A percentile compares a stretch with the other conserved stretches of the same genome.
phyloP scores from a whole-genome alignment of 2,329 filamentous ascomycete genomes.

The Hymenoscyphus infarciens region DNA sequence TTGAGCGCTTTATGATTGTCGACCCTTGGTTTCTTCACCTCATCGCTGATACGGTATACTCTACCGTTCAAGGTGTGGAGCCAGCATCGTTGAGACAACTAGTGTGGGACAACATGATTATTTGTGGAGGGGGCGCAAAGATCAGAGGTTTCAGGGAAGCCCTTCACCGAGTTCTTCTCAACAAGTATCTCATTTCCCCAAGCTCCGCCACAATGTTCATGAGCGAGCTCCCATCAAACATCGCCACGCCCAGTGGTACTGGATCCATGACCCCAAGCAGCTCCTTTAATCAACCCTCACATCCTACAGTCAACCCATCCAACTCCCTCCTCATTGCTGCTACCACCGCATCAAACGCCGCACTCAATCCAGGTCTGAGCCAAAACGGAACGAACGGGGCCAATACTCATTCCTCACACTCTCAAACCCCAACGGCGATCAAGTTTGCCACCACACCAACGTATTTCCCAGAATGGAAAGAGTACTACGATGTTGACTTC shows the following conservation, averaged over 20 bases:
- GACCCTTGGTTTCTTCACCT: conserved; percentile 72
- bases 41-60: conserved; percentile 80
- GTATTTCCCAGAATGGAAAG: conserved; percentile 65
- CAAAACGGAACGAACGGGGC: conserved; percentile 38
- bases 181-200: conserved; percentile 86
- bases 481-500: conserved; percentile 60
- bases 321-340: conserved; percentile 92
- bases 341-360: conserved; percentile 57
- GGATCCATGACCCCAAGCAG: conserved; percentile 76
- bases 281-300: conserved; percentile 48
- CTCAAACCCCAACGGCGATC: conserved; percentile 66
- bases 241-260: conserved; percentile 86
- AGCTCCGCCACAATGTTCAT: conserved; percentile 95
- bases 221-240: conserved; percentile 89
- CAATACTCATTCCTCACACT: conserved; percentile 58
- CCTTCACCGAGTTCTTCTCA: conserved; percentile 72
- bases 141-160: conserved; percentile 82
- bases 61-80: conserved; percentile 75
- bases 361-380: conserved; percentile 35
- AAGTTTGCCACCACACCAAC: conserved; percentile 63
- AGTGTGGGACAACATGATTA: conserved; percentile 88
- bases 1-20: conserved; percentile 69
- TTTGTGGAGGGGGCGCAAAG: conserved; percentile 81
- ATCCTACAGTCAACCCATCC: conserved; percentile 59
- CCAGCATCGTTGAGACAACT: conserved; percentile 80